Conservation (phyloP, 2,329 filamentous ascomycete species). For the Ophiosphaerella korrae region DNA sequence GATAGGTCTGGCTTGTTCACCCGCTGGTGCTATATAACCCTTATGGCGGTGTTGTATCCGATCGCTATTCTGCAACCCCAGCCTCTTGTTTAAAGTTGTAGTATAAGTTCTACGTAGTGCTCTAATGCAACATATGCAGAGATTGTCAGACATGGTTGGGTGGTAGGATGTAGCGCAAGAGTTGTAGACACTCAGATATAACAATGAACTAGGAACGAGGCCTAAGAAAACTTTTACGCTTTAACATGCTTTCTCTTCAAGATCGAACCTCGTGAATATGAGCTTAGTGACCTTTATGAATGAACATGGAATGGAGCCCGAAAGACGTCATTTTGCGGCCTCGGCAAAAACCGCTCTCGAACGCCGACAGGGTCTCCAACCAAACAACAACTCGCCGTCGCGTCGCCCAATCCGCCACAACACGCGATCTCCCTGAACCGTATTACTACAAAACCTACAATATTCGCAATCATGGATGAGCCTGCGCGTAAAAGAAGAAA, state of each 20-base stretch:
- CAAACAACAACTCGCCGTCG: conserved; percentile 36
- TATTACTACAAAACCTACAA: not conserved
- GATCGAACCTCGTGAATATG: not conserved
- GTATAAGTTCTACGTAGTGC: conserved; percentile 15
- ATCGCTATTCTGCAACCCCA: conserved; percentile 41
- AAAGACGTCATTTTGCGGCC: conserved; percentile 42
- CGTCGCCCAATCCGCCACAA: conserved; percentile 22
- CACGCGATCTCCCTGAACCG: not conserved
- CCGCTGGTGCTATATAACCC: conserved; percentile 43
- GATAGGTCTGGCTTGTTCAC: conserved; percentile 46
- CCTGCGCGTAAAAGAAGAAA: conserved; percentile 43
- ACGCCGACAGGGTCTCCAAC: conserved; percentile 20
- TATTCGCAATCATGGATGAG: conserved; percentile 31
- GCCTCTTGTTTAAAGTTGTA: conserved; percentile 3
- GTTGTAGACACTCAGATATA: conserved; percentile 9
- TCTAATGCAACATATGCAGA: conserved; percentile 33
- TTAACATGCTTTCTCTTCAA: too few relatives aligned
- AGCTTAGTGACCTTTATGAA: not conserved
- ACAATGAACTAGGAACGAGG: conserved; percentile 3
- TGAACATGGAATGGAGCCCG: not conserved
- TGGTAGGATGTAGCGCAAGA: too few relatives aligned
- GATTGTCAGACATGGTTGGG: conserved; percentile 21
- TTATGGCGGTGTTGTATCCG: conserved; percentile 44
- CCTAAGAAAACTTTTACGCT: too few relatives aligned
- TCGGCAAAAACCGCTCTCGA: conserved; percentile 33